Evolutionary conservation across 495 filamentous ascomycete species (phyloP), one percentile per base, ranked within the genome.

Genomic region (Cenococcum geophilum): DNA sequence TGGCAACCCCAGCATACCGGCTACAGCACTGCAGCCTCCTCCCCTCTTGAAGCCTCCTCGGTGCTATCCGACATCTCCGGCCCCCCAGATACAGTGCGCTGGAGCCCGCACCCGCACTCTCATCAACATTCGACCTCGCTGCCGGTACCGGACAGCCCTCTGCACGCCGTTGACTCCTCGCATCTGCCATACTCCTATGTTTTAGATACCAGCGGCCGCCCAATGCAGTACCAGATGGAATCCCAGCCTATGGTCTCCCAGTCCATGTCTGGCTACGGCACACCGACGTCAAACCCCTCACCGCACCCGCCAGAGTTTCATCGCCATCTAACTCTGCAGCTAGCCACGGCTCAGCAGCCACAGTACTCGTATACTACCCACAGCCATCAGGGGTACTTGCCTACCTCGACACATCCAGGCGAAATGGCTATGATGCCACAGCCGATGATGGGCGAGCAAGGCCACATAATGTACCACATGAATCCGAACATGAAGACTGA

Each of bases 371-470:
- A 23, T 64, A 65, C 35, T 36, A 53, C n/a, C 5, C 65, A 59
- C 25, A 49, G 55, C 12, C 65, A 62, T 21, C 60, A 60, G 40
- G 48, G 23, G 12, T 68, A 58, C 34, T 49, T 61, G 6, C 61
- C 65, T 27, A 61, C 61, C 32, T 57, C 23, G 3, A 68, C 54
- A 21, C 66, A 68, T 43, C 59, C 58, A 1, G 59, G 62, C 14
- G 66, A 68, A 9, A 65, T 68, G 61, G 61, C 62, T n/a, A 62
- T 65, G 66, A 65, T 68, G 66, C 54, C 58, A 34, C 61, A 58
- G 11, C 62, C 57, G 34, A 67, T 64, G 64, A 66, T 67, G 60
- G 45, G 47, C n/a, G 64, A 67, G 34, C 55, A 64, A 12, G 55
- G 59, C 18, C 61, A 67, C 21, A 67, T 70, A 42, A 63, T 68